Base-by-base conservation (phyloP, 805 yeast genomes). In the Wickerhamomyces ciferrii region DNA sequence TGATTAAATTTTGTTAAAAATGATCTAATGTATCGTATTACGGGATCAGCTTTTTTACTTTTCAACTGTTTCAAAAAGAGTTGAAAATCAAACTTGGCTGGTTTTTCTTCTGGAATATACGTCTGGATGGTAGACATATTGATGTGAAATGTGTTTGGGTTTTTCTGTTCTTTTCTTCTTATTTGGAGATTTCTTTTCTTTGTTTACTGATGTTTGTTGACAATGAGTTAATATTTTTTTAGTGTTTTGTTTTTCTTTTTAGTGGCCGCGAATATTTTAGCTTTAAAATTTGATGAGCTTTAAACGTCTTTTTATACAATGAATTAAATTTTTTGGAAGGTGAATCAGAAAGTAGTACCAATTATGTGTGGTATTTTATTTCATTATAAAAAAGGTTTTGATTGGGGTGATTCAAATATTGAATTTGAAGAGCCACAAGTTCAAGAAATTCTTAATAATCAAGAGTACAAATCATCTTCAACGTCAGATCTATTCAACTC, bases 11-110 rank as follows among this genome's bases (percentile, higher is more conserved):
- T 92, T 39, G 74, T 76, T 40, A 95, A 67, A 56, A 94, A 95
- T 2, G 96, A 88, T 55, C 84, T 81, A 37, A 91, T 78, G 59
- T 92, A 94, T 47, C 88, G 77, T 6, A 91, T 90, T 34, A 90
- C 76, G 0, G 98, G 97, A 48, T 88, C 96, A 5, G 98, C 97
- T 45, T 75, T 73, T 52, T 82, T 84, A 44, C 78, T 75, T 48
- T 84, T 82, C 53, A 94, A 73, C 53, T 84, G 87, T 13, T 73
- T 71, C 36, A 90, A 70, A 60, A 94, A 94, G 21, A 74, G 65
- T 60, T 88, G 96, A 62, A 92, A 94, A 62, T 94, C 96, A 65
- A 92, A 91, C 40, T 53, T 53, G 18, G 49, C 48, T 24, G 41
- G 41, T 11, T 39, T 25, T 3, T 39, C 41, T 7, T 39, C 32